A percentile compares a stretch with the other conserved stretches of the same genome.
Evolutionary conservation across 1,284 basidiomycete genomes (phyloP).

Genomic region (Moniliophthora roreri): DNA sequence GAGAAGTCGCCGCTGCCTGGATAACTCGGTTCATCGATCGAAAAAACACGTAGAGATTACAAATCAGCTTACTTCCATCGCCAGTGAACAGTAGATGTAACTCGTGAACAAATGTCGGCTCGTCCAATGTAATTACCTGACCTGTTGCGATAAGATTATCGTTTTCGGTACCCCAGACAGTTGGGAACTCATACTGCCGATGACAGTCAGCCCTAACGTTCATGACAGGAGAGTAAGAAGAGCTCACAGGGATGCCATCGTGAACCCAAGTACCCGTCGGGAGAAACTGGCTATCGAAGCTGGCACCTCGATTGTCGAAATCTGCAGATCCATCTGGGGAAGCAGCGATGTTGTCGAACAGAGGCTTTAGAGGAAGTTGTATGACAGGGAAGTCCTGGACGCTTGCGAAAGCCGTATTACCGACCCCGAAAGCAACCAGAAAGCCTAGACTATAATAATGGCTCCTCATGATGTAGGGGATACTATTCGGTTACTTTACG

Average conservation of each 20-base stretch:
- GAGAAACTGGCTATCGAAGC: slow-evolving; percentile 35
- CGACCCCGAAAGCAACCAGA: neutral
- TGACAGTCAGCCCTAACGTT: neutral
- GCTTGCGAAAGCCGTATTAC: neutral
- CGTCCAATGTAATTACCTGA: slow-evolving; percentile 33
- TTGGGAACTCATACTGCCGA: slow-evolving; percentile 37
- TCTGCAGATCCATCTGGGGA: slow-evolving; percentile 37
- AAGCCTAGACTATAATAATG: neutral
- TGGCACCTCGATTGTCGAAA: slow-evolving; percentile 36
- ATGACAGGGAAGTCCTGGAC: slow-evolving; percentile 27
- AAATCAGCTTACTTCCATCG: slow-evolving; percentile 24
- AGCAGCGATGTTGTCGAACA: slow-evolving; percentile 43
- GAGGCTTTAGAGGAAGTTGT: slow-evolving; percentile 22
- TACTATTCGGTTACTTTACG: too few species aligned
- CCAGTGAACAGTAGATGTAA: slow-evolving; percentile 44
- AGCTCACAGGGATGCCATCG: slow-evolving; percentile 34
- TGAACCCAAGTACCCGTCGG: slow-evolving; percentile 33
- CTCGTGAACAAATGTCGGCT: slow-evolving; percentile 34
- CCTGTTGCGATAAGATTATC: slow-evolving; percentile 41
- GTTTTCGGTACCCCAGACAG: slow-evolving; percentile 32
- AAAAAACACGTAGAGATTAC: neutral
- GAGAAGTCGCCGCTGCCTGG: slow-evolving; percentile 30
- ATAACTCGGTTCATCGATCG: neutral
- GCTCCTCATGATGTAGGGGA: too few species aligned
- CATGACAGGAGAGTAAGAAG: too few species aligned